Evolutionary conservation across 1,284 basidiomycete genomes (phyloP).

Genomic region (Phellopilus nigrolimitatus): DNA sequence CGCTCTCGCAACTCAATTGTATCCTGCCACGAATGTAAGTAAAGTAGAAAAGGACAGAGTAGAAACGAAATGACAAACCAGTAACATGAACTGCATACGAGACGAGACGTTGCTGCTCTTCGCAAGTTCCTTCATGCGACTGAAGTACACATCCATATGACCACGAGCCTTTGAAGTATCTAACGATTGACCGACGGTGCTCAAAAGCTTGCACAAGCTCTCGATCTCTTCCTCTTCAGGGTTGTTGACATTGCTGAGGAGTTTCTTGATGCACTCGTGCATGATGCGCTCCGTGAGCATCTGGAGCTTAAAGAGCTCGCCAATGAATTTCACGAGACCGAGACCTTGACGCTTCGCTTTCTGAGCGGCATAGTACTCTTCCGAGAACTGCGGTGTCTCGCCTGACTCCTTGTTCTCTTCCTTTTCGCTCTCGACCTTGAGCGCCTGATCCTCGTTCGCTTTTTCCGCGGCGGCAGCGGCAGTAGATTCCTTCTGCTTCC

Average conservation of each 20-base stretch:
- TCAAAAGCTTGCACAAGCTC: constrained; percentile 88
- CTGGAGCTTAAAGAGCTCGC: constrained; percentile 94
- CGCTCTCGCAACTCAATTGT: constrained; percentile 84
- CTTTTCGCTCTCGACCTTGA: constrained; percentile 57
- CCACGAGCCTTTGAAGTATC: constrained; percentile 77
- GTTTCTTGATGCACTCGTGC: constrained; percentile 94
- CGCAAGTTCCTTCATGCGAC: constrained; percentile 78
- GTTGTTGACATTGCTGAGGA: constrained; percentile 87
- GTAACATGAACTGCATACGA: constrained; percentile 93
- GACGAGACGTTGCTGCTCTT: constrained; percentile 74
- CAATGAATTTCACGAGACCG: constrained; percentile 96
- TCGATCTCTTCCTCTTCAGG: constrained; percentile 98
- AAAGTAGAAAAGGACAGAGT: constrained; percentile 18
- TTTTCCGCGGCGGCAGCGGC: constrained; percentile 43
- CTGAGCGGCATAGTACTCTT: constrained; percentile 95
- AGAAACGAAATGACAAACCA: constrained; percentile 47
- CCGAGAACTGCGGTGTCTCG: constrained; percentile 78
- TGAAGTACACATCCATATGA: constrained; percentile 92
- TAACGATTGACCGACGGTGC: constrained; percentile 81
- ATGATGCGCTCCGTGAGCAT: constrained; percentile 95
- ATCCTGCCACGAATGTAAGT: constrained; percentile 47
- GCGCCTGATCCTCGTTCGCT: constrained; percentile 54
- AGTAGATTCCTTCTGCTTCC: constrained; percentile 46
- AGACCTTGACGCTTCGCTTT: constrained; percentile 97
- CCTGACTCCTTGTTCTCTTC: constrained; percentile 35